These are phyloP conservation scores for Intubia oerlemansii DNA, from an alignment of 2,329 filamentous ascomycete species.

Conservation along the genomic window DNA sequence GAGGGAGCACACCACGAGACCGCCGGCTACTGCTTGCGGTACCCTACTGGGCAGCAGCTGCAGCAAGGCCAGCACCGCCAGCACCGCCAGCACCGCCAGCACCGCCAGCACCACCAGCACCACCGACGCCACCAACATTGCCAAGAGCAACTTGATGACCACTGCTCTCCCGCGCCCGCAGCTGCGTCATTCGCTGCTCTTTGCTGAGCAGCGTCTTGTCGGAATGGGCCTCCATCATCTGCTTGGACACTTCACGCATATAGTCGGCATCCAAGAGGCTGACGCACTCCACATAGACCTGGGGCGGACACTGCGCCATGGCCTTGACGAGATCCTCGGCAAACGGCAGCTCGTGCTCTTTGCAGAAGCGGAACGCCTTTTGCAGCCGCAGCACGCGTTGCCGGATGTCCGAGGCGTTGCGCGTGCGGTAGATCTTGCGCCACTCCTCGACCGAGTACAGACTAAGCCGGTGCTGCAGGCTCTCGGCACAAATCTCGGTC, in stretches of 20 bases:
- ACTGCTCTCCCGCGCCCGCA: background rate
- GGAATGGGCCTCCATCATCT: constrained; percentile 8
- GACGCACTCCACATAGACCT: constrained; percentile 7
- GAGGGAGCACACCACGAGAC: no score
- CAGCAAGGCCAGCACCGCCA: no score
- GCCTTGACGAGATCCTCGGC: constrained; percentile 5
- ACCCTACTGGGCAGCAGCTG: no score
- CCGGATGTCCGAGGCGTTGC: constrained; percentile 6
- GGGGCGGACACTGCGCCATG: constrained; percentile 9
- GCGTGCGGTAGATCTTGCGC: constrained; percentile 8
- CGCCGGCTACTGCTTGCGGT: no score
- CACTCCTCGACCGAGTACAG: constrained; percentile 9
- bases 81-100: no score
- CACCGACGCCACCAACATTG: no score
- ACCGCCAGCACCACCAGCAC: no score
- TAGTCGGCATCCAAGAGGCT: constrained; percentile 8
- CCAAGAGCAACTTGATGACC: no score
- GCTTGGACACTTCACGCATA: constrained; percentile 8
- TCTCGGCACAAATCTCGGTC: constrained; percentile 6
- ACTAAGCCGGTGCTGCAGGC: constrained; percentile 8
- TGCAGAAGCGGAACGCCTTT: constrained; percentile 8
- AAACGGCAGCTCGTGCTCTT: constrained; percentile 8
- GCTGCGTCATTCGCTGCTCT: constrained; percentile 4
- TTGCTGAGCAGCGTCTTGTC: constrained; percentile 5
- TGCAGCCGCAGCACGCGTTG: constrained; percentile 7